Percentiles rank a stretch among this genome's conserved stretches.
phyloP scores from a whole-genome alignment of 1,284 basidiomycete species.

The Tilletia indica region DNA sequence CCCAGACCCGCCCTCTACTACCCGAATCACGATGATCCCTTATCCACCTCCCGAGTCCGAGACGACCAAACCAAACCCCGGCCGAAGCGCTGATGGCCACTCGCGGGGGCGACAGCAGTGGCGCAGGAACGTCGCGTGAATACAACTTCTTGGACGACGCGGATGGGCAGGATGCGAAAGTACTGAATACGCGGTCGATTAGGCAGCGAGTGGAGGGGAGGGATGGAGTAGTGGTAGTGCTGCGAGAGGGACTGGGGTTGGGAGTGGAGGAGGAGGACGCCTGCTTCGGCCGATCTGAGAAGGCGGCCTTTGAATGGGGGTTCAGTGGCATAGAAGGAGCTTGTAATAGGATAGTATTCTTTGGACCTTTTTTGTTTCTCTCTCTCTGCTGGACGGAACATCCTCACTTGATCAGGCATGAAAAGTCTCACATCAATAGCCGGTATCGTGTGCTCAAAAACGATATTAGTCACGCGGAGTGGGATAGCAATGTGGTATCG shows the following conservation, averaged over 20 bases:
- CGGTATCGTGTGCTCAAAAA: too few species aligned
- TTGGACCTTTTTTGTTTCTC: too few species aligned
- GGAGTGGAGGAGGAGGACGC: neutral
- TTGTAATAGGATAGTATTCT: too few species aligned
- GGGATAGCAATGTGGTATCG: too few species aligned
- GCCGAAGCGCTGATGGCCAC: neutral
- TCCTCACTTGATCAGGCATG: too few species aligned
- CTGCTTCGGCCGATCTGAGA: neutral
- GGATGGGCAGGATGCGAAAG: slow-evolving; percentile 3
- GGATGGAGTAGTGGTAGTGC: neutral
- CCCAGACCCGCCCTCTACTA: slow-evolving; percentile 59
- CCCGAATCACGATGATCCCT: slow-evolving; percentile 29
- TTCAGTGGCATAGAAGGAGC: too few species aligned
- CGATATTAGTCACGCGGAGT: too few species aligned
- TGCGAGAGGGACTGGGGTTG: neutral
- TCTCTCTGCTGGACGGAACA: too few species aligned
- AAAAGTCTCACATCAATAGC: too few species aligned
- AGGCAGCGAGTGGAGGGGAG: neutral
- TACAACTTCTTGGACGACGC: slow-evolving; percentile 14
- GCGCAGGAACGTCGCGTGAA: neutral
- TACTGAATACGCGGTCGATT: neutral
- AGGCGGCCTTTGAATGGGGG: neutral
- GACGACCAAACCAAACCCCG: slow-evolving; percentile 5
- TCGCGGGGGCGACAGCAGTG: neutral
- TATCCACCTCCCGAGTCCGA: slow-evolving; percentile 29